Evolutionary conservation across 495 filamentous ascomycete genomes (phyloP).

Genomic region (Parathielavia hyrcaniae): DNA sequence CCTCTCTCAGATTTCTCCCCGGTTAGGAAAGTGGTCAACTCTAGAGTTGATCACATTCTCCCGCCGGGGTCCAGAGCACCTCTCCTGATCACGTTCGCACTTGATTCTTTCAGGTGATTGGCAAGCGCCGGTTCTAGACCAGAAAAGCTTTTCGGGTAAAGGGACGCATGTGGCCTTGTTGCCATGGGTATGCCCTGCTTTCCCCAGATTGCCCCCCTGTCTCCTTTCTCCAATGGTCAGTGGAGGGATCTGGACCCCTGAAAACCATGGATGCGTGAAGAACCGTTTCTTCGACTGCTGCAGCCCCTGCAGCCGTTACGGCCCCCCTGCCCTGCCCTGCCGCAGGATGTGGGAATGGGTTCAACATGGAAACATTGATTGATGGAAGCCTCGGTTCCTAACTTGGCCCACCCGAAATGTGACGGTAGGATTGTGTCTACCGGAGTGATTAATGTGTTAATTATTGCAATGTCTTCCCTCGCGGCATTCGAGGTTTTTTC

Average conservation of each 20-base stretch:
- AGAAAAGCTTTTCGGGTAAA: neutral
- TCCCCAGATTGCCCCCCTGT: conserved; percentile 14
- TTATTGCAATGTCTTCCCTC: neutral
- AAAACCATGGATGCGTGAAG: conserved; percentile 3
- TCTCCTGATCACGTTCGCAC: neutral
- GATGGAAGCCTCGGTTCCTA: conserved; percentile 1
- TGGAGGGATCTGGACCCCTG: conserved; percentile 3
- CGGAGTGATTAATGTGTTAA: neutral
- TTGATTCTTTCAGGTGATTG: neutral
- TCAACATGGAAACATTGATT: neutral
- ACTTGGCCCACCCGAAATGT: neutral
- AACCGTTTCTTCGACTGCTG: neutral
- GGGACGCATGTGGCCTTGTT: neutral
- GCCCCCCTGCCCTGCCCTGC: neutral
- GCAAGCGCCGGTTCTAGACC: conserved; percentile 6
- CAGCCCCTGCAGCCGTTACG: conserved; percentile 9
- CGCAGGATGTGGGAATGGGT: neutral
- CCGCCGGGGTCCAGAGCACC: neutral
- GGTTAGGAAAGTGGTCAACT: neutral
- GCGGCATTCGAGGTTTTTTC: neutral
- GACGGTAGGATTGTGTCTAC: neutral
- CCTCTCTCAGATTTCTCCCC: neutral
- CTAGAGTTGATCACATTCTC: neutral
- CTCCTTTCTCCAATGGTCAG: conserved; percentile 8
- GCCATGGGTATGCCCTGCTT: conserved; percentile 16